Base-by-base conservation (phyloP, 805 yeast genomes). In the Saccharomycopsis schoenii region DNA sequence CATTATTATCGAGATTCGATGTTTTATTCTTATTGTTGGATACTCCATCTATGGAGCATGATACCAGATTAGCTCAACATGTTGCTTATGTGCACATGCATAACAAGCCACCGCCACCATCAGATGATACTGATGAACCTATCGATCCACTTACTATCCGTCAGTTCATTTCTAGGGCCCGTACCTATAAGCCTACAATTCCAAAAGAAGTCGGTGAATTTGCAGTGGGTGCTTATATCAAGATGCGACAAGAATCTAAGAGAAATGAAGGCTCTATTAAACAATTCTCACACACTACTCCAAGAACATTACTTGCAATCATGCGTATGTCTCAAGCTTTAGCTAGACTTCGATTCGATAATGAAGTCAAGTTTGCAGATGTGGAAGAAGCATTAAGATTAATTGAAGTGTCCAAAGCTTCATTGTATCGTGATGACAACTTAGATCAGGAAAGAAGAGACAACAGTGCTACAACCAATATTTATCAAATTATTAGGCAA, bases 11-110 rank as follows among this genome's bases (percentile, higher is more conserved):
- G 41, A 86, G 99, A 76, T 94, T 94, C 72, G 99, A 94, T 74
- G 80, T 94, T 57, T 75, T 94, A 74, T 94, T 87, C 72, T 77
- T 94, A 71, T 81, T 94, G 65, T 80, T 94, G 66, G 99, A 94
- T 76, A 81, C 82, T 66, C 97, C 98, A 51, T 77, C 81, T 21
- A 79, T 85, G 67, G 96, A 89, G 63, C 76, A 77, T 52, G 99
- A 94, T 75, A 90, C 86, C 71, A 81, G 84, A 71, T 79, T 94
- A 69, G 99, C 99, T 0, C 84, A 82, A 67, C 99, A 94, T 73
- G 98, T 94, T 65, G 86, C 99, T 12, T 91, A 82, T 70, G 99
- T 94, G 52, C 99, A 94, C 74, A 91, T 90, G 92, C 88, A 88
- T 74, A 88, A 86, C 74, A 80, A 76, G 60, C 97, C 93, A 68